These are phyloP conservation scores for Starmerella asiatica DNA, from an alignment of 805 yeast genomes.

Conservation along the genomic window DNA sequence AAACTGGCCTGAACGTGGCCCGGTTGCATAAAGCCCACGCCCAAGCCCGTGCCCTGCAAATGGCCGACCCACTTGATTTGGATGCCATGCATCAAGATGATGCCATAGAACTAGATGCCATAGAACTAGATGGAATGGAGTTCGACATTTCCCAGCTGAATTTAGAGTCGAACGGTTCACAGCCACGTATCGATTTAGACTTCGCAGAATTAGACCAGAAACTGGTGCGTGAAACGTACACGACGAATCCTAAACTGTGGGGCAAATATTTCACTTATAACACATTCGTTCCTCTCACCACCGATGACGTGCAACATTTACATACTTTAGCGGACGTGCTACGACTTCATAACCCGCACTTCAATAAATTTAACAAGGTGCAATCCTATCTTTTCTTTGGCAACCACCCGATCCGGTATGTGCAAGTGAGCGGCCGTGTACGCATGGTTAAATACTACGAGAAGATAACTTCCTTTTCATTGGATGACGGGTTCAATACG, in stretches of 20 bases:
- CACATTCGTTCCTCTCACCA: slow-evolving; percentile 7
- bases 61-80: too few species aligned
- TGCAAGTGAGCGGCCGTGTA: slow-evolving; percentile 4
- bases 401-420: slow-evolving; percentile 10
- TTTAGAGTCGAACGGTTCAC: too few species aligned
- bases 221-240: too few species aligned
- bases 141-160: too few species aligned
- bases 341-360: background rate
- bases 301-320: slow-evolving; percentile 5
- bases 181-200: too few species aligned
- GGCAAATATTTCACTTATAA: slow-evolving; percentile 3
- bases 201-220: too few species aligned
- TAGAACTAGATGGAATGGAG: too few species aligned
- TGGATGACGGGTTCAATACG: slow-evolving; percentile 1
- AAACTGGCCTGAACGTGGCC: too few species aligned
- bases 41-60: too few species aligned
- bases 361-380: background rate
- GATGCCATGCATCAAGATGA: too few species aligned
- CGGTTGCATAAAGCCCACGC: too few species aligned
- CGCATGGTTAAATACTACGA: background rate
- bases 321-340: background rate
- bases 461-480: background rate
- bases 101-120: too few species aligned
- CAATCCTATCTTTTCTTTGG: slow-evolving; percentile 6
- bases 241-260: background rate